These are phyloP conservation scores for Styphnolobium japonicum DNA, from an alignment of 306 rosid species.

Conservation along the genomic window DNA sequence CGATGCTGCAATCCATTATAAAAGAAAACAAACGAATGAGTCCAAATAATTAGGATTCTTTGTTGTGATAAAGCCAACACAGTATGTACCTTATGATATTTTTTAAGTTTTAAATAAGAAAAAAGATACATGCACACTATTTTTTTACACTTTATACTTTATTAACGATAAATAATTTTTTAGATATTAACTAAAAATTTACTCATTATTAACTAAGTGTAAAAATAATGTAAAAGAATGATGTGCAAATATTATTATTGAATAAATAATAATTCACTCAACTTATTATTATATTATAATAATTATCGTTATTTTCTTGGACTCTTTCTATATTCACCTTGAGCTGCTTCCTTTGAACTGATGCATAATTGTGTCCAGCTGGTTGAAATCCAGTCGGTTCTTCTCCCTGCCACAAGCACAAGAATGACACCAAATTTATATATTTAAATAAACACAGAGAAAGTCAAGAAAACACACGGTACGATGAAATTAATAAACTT, in stretches of 20 bases:
- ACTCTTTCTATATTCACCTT: conserved; percentile 43
- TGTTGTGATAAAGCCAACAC: conserved; percentile 39
- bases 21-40: conserved; percentile 7
- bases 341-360: conserved; percentile 96
- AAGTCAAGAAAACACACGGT: background rate
- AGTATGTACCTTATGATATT: conserved; percentile 36
- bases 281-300: background rate
- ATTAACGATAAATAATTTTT: too few relatives aligned
- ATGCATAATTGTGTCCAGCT: conserved; percentile 73
- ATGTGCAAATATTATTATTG: too few relatives aligned
- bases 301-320: background rate
- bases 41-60: conserved; percentile 21
- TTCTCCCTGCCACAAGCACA: conserved; percentile 51
- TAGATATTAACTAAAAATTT: too few relatives aligned
- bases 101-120: too few relatives aligned
- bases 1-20: conserved; percentile 65
- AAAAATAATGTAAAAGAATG: too few relatives aligned
- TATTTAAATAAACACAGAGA: background rate
- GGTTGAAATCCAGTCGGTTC: conserved; percentile 61
- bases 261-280: background rate
- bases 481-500: conserved; percentile 15
- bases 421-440: background rate
- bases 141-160: too few relatives aligned
- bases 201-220: too few relatives aligned
- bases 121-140: too few relatives aligned